A percentile compares a stretch with the other conserved stretches of the same genome.
phyloP scores from a whole-genome alignment of 2,329 filamentous ascomycete species.

The Fusarium incarnatum region DNA sequence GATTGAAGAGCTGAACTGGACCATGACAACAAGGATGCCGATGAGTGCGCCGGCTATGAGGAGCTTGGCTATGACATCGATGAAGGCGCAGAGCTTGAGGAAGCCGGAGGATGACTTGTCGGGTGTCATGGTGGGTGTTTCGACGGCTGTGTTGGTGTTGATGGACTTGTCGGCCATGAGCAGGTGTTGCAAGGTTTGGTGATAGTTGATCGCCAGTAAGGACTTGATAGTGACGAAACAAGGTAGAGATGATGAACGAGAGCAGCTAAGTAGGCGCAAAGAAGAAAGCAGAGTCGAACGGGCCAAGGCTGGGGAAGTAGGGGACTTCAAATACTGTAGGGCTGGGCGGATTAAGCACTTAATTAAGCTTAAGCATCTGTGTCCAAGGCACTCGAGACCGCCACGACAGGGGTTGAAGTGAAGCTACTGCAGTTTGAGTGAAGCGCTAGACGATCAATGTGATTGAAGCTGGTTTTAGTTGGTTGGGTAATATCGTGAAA shows the following conservation, averaged over 20 bases:
- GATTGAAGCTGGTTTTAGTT: neutral
- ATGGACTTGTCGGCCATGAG: constrained; percentile 28
- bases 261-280: neutral
- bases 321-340: constrained; percentile 26
- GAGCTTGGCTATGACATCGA: constrained; percentile 35
- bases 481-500: constrained; percentile 5
- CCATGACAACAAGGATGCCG: constrained; percentile 31
- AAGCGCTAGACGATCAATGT: constrained; percentile 1
- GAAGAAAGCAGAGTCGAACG: neutral
- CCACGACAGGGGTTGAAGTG: constrained; percentile 14
- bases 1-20: constrained; percentile 18
- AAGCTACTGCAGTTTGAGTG: constrained; percentile 11
- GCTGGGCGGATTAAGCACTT: constrained; percentile 9
- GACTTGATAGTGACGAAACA: too few relatives aligned
- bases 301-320: neutral
- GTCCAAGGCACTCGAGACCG: constrained; percentile 13
- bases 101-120: constrained; percentile 27
- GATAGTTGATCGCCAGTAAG: neutral
- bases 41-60: constrained; percentile 31
- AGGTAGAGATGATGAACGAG: too few relatives aligned
- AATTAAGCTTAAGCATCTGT: constrained; percentile 25
- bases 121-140: constrained; percentile 16
- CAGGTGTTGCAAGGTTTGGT: neutral
- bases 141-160: neutral
- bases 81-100: constrained; percentile 31